These are phyloP conservation scores for Wickerhamomyces silvicola DNA, from an alignment of 805 yeast species.

Conservation along the genomic window DNA sequence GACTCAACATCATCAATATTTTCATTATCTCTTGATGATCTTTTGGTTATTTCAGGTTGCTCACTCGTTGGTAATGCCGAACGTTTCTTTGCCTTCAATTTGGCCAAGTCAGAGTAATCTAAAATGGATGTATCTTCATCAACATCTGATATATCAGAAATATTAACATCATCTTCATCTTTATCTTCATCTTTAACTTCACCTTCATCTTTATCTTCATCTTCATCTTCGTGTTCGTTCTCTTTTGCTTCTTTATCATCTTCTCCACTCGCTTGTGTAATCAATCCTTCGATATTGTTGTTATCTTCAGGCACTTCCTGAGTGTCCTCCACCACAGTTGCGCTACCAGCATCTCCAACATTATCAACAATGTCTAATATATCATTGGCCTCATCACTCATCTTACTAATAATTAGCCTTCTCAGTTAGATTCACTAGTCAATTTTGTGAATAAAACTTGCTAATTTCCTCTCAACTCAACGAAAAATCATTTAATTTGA, in stretches of 20 bases:
- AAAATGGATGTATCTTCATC: constrained; percentile 4
- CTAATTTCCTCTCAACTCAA: too few species aligned
- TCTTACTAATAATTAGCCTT: too few species aligned
- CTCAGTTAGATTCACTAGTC: too few species aligned
- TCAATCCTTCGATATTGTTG: not conserved
- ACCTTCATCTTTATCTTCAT: not conserved
- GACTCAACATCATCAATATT: constrained; percentile 23
- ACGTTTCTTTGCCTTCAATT: constrained; percentile 18
- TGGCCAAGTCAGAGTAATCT: constrained; percentile 24
- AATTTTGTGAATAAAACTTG: too few species aligned
- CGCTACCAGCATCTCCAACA: too few species aligned
- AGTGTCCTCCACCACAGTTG: too few species aligned
- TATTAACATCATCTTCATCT: constrained; percentile 6
- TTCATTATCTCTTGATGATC: constrained; percentile 1
- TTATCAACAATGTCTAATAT: too few species aligned
- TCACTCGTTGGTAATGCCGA: constrained; percentile 3
- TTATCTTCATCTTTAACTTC: constrained; percentile 4
- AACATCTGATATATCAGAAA: constrained; percentile 4
- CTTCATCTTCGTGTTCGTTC: not conserved
- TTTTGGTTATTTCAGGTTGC: not conserved
- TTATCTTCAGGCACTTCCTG: too few species aligned
- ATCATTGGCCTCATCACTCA: too few species aligned
- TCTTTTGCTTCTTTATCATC: not conserved
- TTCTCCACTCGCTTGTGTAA: not conserved
- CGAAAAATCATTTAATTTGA: too few species aligned